Percentiles rank a stretch among this genome's conserved stretches.
Evolutionary conservation across 2,329 filamentous ascomycete species (phyloP).

Genomic region (Trichoderma aggressivum): DNA sequence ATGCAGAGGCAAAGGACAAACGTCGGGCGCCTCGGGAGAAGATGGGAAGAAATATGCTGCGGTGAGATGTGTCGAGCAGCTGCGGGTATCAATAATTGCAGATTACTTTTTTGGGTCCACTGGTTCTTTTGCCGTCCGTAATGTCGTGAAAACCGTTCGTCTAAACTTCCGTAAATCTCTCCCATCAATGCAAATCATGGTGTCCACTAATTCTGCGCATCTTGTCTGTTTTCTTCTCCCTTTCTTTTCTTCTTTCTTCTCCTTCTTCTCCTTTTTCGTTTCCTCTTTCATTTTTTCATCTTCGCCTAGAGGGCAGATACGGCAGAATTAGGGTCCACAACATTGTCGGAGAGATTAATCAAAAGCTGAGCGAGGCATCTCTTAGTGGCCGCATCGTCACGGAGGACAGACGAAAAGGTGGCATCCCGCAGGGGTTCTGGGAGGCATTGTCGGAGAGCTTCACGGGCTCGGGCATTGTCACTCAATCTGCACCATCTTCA

Average conservation of each 20-base stretch:
- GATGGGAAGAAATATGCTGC: conserved; percentile 16
- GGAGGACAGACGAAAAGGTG: conserved; percentile 92
- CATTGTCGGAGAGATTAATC: conserved; percentile 92
- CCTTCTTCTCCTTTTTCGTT: not conserved
- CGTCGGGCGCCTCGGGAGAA: not conserved
- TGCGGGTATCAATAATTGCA: conserved; percentile 34
- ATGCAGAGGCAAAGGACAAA: not conserved
- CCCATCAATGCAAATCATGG: conserved; percentile 13
- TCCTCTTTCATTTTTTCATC: not conserved
- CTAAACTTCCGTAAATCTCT: conserved; percentile 27
- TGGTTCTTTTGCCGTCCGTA: conserved; percentile 29
- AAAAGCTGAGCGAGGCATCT: conserved; percentile 94
- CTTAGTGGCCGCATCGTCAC: conserved; percentile 96
- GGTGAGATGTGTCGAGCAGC: conserved; percentile 7
- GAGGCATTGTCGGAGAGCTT: conserved; percentile 91
- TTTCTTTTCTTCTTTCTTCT: not conserved
- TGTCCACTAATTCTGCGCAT: not conserved
- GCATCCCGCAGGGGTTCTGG: conserved; percentile 98
- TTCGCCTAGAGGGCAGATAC: conserved; percentile 33
- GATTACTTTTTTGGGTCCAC: conserved; percentile 32
- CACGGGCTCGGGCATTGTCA: conserved; percentile 91
- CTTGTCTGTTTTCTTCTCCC: not conserved
- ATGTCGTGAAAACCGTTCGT: conserved; percentile 27
- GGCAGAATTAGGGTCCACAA: conserved; percentile 50
- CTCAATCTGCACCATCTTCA: conserved; percentile 62